Evolutionary conservation across 2,329 filamentous ascomycete genomes (phyloP).

Genomic region (Leptographium flavum): DNA sequence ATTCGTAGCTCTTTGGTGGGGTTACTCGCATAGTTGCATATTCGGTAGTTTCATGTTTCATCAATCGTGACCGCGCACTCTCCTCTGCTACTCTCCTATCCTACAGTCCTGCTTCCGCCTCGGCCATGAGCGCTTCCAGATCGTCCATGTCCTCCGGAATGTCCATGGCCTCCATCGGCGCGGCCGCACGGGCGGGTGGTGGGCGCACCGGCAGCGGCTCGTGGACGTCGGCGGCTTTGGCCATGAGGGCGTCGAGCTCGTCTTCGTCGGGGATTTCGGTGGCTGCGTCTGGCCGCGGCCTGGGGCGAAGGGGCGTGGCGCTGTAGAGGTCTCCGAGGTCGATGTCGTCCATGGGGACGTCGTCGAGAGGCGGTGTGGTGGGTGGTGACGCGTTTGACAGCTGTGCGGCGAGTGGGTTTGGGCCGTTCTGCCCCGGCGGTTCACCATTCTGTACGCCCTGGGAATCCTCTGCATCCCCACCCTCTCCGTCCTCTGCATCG

Average conservation of each 20-base stretch:
- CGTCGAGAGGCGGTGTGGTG: constrained; percentile 13
- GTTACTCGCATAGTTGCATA: background rate
- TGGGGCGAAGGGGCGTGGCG: constrained; percentile 17
- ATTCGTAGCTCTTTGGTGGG: background rate
- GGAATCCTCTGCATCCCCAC: constrained; percentile 16
- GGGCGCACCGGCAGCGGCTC: background rate
- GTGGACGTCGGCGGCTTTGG: constrained; percentile 25
- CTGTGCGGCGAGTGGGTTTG: background rate
- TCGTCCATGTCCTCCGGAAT: constrained; percentile 25
- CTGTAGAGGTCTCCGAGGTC: constrained; percentile 21
- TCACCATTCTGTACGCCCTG: constrained; percentile 9
- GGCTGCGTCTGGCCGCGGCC: constrained; percentile 1
- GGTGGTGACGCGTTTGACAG: too few relatives aligned
- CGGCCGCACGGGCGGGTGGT: constrained; percentile 5
- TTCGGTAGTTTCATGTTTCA: background rate
- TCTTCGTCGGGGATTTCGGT: constrained; percentile 25
- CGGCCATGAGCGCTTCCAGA: constrained; percentile 29
- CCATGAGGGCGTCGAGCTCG: constrained; percentile 38
- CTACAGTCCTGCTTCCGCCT: constrained; percentile 17
- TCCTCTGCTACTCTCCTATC: background rate
- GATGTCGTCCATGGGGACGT: constrained; percentile 21
- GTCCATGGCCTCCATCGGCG: constrained; percentile 4
- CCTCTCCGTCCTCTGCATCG: constrained; percentile 8
- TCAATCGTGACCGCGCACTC: background rate
- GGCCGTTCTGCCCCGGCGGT: background rate